Evolutionary conservation across 805 yeast species (phyloP).

Genomic region (Sugiyamaella mastotermitis): DNA sequence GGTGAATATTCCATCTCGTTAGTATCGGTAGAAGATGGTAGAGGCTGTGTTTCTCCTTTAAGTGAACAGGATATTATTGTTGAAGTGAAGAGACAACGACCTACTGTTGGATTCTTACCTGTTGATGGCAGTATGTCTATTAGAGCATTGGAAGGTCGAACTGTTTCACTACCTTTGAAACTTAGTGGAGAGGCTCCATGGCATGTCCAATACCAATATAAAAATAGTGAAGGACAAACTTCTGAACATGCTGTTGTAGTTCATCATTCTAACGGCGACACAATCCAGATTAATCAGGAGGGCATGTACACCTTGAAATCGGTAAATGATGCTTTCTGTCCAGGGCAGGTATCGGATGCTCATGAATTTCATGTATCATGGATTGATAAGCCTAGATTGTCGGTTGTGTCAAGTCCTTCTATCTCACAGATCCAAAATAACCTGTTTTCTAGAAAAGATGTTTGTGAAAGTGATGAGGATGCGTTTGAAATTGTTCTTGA

Average conservation of each 20-base stretch:
- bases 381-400: conserved; percentile 41
- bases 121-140: conserved; percentile 30
- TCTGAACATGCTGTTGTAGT: conserved; percentile 2
- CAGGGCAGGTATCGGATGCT: conserved; percentile 35
- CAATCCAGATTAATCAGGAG: conserved; percentile 35
- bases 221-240: conserved; percentile 2
- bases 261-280: conserved; percentile 21
- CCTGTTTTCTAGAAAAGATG: conserved; percentile 32
- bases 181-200: conserved; percentile 55
- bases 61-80: conserved; percentile 58
- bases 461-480: conserved; percentile 46
- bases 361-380: conserved; percentile 37
- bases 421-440: conserved; percentile 22
- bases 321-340: conserved; percentile 47
- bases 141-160: conserved; percentile 47
- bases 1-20: conserved; percentile 67
- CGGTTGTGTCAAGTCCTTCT: conserved; percentile 28
- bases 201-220: conserved; percentile 25
- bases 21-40: conserved; percentile 63
- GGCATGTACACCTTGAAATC: conserved; percentile 44
- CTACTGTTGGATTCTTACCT: conserved; percentile 46
- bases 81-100: conserved; percentile 65
- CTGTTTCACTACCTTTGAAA: conserved; percentile 51
- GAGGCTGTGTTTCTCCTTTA: conserved; percentile 70
- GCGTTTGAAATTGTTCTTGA: conserved; percentile 44